phyloP scores from a whole-genome alignment of 495 filamentous ascomycete genomes.

The Pyronema omphalodes region DNA sequence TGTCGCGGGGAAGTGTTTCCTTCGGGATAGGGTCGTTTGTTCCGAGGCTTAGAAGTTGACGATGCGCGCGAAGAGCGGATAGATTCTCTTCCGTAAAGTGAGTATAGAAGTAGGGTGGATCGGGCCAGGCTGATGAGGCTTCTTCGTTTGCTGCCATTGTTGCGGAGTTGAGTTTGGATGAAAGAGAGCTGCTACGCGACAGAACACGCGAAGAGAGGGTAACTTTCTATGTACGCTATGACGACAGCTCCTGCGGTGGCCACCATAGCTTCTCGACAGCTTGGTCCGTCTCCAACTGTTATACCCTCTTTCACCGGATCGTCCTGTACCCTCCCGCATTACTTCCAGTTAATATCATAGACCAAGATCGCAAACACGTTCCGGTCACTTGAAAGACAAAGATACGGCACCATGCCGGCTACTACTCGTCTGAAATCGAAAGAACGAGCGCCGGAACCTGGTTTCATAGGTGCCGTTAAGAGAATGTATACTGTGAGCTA shows the following conservation, averaged over 20 bases:
- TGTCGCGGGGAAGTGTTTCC: constrained; percentile 42
- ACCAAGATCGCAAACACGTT: neutral
- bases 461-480: neutral
- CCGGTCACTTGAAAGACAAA: neutral
- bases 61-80: constrained; percentile 38
- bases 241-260: neutral
- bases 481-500: neutral
- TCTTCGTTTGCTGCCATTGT: constrained; percentile 31
- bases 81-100: constrained; percentile 69
- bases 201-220: neutral
- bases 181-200: neutral
- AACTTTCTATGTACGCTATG: neutral
- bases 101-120: constrained; percentile 79
- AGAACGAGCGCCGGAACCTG: neutral
- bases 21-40: constrained; percentile 17
- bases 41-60: constrained; percentile 14
- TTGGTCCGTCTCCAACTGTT: no score
- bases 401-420: neutral
- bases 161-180: neutral
- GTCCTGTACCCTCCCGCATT: no score
- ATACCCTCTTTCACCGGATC: no score
- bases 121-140: constrained; percentile 42
- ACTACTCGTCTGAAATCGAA: constrained; percentile 1
- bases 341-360: no score
- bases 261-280: no score